Percentiles rank a stretch among this genome's conserved stretches.
Evolutionary conservation across 352 stramenopile species (phyloP).

Genomic region (Globisporangium acanthophoron): DNA sequence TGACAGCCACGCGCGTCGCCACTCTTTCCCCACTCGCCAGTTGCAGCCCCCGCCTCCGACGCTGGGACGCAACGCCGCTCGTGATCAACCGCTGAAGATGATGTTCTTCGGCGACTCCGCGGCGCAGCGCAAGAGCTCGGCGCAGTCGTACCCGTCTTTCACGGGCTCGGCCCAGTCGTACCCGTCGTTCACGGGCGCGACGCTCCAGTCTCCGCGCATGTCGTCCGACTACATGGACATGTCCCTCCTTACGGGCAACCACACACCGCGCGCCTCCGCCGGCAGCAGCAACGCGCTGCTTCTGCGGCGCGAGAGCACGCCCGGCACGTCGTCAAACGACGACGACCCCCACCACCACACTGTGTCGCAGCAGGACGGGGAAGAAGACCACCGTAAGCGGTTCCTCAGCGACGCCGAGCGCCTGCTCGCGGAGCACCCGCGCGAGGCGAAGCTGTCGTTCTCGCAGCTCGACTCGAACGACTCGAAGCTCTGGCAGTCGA

Average conservation of each 20-base stretch:
- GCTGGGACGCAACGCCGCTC: constrained; percentile 3
- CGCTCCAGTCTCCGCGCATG: constrained; percentile 9
- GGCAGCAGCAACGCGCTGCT: constrained; percentile 9
- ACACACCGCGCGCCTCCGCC: constrained; percentile 5
- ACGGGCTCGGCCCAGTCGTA: background rate
- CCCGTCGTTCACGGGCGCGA: constrained; percentile 2
- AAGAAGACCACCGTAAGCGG: constrained; percentile 36
- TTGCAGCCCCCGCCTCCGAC: background rate
- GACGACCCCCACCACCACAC: background rate
- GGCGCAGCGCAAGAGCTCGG: constrained; percentile 8
- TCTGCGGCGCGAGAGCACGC: constrained; percentile 8
- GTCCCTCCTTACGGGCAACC: background rate
- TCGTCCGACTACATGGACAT: constrained; percentile 16
- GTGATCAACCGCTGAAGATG: constrained; percentile 2
- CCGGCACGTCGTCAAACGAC: constrained; percentile 12
- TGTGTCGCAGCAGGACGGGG: background rate
- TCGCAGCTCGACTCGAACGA: constrained; percentile 46
- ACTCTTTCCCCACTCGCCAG: background rate
- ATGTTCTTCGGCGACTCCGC: constrained; percentile 12
- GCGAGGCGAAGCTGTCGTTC: constrained; percentile 43
- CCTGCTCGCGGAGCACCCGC: constrained; percentile 43
- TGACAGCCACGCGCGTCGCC: constrained; percentile 1
- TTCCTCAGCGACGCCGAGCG: constrained; percentile 64
- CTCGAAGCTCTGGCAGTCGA: constrained; percentile 24
- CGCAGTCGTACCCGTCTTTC: background rate